Base-by-base conservation (phyloP, 1,284 basidiomycete species). In the Coniferiporia sulphurascens region DNA sequence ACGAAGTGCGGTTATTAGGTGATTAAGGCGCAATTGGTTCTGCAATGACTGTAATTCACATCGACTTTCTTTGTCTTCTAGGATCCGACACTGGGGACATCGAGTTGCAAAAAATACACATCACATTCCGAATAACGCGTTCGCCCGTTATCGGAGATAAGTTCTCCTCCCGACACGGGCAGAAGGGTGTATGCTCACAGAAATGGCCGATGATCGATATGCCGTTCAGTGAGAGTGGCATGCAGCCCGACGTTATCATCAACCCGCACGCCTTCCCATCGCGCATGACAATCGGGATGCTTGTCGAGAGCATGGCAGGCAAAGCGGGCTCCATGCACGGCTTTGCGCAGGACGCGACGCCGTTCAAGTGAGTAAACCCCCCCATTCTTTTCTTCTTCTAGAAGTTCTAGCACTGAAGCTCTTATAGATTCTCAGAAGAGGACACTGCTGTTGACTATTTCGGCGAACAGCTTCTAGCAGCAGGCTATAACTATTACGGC, bases 241-340 rank as follows among this genome's bases (percentile, higher is more conserved):
- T 99, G 84, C 96, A 98, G 73, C 97, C 97, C 1, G 97, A 99
- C 73, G 87, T 99, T 56, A 99, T 99, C 73, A 99, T 99, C 79
- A 99, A 99, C 74, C 97, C 97, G 36, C 97, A 99, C 73, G 97
- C 97, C 19, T 99, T 99, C 82, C 97, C 97, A 1, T 93, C 89
- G 78, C 93, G 97, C 67, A 99, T 99, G 97, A 99, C 97, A 6
- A 99, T 99, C 68, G 97, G 97, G 61, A 99, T 99, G 97, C 87
- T 99, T 70, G 95, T 99, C 63, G 97, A 99, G 81, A 95, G 92
- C 74, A 89, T 99, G 85, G 97, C 97, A 1, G 97, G 95, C 45
- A 99, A 99, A 73, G 91, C 96, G 1, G 97, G 97, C 62, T 93
- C 96, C 1, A 92, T 99, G 89, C 97, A 99, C 69, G 97, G 97